These are phyloP conservation scores for Dioscorea cayenensis DNA, from an alignment of 116 monocot genomes.

Conservation along the genomic window DNA sequence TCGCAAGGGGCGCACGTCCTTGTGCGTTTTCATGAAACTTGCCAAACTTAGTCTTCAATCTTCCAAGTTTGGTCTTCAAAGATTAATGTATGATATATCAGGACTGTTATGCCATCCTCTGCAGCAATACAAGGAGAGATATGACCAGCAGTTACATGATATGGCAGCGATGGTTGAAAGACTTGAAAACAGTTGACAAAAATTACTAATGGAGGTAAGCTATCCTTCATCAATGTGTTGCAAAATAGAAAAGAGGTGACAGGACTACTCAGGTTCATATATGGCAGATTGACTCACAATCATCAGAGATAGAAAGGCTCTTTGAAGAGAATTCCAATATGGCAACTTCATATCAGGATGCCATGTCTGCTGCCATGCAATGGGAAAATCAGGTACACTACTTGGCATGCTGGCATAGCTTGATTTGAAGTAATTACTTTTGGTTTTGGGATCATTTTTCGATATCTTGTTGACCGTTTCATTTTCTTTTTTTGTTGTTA, in stretches of 20 bases:
- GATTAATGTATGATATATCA: no score
- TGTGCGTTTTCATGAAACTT: no score
- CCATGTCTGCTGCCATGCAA: slow-evolving; percentile 38
- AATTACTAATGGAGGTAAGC: slow-evolving; percentile 76
- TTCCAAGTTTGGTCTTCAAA: no score
- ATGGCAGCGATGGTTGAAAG: slow-evolving; percentile 96
- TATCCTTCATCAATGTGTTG: background rate
- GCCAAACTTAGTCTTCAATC: no score
- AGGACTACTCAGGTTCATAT: background rate
- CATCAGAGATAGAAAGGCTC: slow-evolving; percentile 92
- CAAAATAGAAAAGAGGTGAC: no score
- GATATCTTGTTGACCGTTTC: no score
- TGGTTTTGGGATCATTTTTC: no score
- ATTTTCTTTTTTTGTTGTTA: no score
- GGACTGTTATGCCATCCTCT: slow-evolving; percentile 3
- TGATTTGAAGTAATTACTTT: no score
- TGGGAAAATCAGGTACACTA: slow-evolving; percentile 88
- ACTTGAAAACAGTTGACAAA: slow-evolving; percentile 87
- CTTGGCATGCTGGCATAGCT: no score
- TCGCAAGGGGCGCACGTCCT: no score
- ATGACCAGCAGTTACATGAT: slow-evolving; percentile 89
- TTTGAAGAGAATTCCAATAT: slow-evolving; percentile 92
- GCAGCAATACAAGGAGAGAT: slow-evolving; percentile 77
- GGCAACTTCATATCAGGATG: slow-evolving; percentile 56
- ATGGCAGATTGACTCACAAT: slow-evolving; percentile 91